Conservation (phyloP, 2,329 filamentous ascomycete species). For the Moelleriella libera region DNA sequence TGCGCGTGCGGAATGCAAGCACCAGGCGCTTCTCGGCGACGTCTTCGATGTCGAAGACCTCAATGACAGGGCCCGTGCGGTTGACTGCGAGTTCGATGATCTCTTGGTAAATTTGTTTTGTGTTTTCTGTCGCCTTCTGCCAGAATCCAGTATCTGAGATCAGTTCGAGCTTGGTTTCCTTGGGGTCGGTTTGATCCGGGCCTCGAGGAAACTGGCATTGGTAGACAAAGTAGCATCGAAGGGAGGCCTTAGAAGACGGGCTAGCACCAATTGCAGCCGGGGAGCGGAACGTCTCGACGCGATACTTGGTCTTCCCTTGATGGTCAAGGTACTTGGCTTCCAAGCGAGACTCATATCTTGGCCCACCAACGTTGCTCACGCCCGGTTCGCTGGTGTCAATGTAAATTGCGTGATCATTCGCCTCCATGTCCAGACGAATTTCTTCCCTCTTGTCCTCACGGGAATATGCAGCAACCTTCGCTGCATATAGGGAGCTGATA, state of each 20-base stretch:
- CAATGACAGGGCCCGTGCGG: slow-evolving; percentile 86
- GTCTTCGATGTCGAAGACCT: slow-evolving; percentile 91
- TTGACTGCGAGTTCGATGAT: slow-evolving; percentile 76
- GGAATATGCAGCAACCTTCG: slow-evolving; percentile 87
- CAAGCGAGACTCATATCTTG: slow-evolving; percentile 86
- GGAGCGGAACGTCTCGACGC: slow-evolving; percentile 94
- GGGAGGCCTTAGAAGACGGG: slow-evolving; percentile 59
- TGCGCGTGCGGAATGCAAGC: slow-evolving; percentile 85
- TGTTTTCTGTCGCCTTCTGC: slow-evolving; percentile 91
- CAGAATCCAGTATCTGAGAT: slow-evolving; percentile 91
- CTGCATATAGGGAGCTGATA: slow-evolving; percentile 91
- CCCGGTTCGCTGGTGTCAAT: slow-evolving; percentile 95
- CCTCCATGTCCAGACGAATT: slow-evolving; percentile 92
- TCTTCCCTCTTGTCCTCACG: slow-evolving; percentile 88
- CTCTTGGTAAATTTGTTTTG: slow-evolving; percentile 88
- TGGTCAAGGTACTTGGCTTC: slow-evolving; percentile 91
- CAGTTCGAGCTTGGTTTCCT: slow-evolving; percentile 78
- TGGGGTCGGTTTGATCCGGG: slow-evolving; percentile 53
- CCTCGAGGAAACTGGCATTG: slow-evolving; percentile 78
- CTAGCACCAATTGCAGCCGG: slow-evolving; percentile 60
- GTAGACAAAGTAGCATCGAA: slow-evolving; percentile 98
- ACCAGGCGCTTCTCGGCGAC: slow-evolving; percentile 88
- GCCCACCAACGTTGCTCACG: slow-evolving; percentile 58
- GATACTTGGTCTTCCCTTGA: slow-evolving; percentile 61
- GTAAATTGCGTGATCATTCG: slow-evolving; percentile 88